A percentile compares a stretch with the other conserved stretches of the same genome.
Evolutionary conservation across 139 green algal genomes (phyloP).

Genomic region (Tetraselmis striata): DNA sequence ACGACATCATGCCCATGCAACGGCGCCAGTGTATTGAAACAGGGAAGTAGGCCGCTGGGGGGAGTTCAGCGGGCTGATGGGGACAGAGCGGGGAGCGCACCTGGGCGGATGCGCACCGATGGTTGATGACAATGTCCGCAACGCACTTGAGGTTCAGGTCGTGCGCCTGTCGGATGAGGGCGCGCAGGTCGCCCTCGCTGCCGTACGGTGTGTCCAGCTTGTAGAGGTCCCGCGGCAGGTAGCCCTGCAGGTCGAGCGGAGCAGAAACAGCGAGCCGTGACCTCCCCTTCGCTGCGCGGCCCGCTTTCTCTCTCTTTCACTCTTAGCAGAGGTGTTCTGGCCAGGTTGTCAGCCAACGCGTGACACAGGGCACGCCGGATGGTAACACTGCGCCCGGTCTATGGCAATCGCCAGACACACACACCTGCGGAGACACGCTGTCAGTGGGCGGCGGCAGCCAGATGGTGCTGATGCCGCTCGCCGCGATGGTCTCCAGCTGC

Average conservation of each 20-base stretch:
- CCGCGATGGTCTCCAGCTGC: background rate
- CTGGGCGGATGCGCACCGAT: slow-evolving; percentile 70
- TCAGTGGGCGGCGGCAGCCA: slow-evolving; percentile 86
- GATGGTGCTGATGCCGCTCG: slow-evolving; percentile 60
- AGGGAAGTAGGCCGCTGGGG: too few relatives aligned
- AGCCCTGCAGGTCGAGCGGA: slow-evolving; percentile 55
- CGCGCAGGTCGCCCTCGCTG: slow-evolving; percentile 62
- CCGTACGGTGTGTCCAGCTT: slow-evolving; percentile 70
- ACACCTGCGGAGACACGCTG: background rate
- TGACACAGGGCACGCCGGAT: too few relatives aligned
- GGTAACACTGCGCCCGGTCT: too few relatives aligned
- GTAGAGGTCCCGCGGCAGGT: slow-evolving; percentile 82
- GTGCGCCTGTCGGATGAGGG: slow-evolving; percentile 53
- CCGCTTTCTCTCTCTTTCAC: too few relatives aligned
- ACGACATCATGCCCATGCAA: too few relatives aligned
- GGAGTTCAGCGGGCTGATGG: too few relatives aligned
- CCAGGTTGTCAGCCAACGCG: too few relatives aligned
- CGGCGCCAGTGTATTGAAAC: too few relatives aligned
- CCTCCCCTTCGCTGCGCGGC: too few relatives aligned
- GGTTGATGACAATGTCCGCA: slow-evolving; percentile 95
- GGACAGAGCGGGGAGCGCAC: slow-evolving; percentile 1
- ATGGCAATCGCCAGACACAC: too few relatives aligned
- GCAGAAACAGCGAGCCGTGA: background rate
- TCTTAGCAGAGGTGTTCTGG: too few relatives aligned
- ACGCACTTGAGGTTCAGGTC: slow-evolving; percentile 75